Evolutionary conservation across 306 rosid species (phyloP), one percentile per base, ranked within the genome.

Genomic region (Arachis stenosperma): DNA sequence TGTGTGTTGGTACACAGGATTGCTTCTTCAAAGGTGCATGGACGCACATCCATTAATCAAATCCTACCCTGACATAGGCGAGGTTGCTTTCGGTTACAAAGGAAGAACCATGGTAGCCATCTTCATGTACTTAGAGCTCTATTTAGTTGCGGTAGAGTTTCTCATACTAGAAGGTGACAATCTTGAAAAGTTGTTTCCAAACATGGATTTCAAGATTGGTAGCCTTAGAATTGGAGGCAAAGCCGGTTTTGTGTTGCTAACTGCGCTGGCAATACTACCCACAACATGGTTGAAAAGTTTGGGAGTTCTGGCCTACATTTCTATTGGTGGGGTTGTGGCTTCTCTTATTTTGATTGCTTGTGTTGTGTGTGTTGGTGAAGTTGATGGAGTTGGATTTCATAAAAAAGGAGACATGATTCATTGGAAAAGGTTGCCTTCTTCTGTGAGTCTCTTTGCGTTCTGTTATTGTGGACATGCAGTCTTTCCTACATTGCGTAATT

Each of bases 81-180:
- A 76, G 8, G 67, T 48, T 4, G 95, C 97, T 52, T 91, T 80
- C 65, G 97, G 97, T 10, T 17, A 6, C 22, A 84, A 66, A 68
- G 97, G 97, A 65, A 87, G 85, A 80, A 22, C 67, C 5, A 0
- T 83, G 6, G 76, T 91, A 2, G 76, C 95, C 13, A 11, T 72
- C 14, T 77, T 91, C 39, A 78, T 85, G 77, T 87, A 82, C 47
- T 12, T 81, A 3, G 92, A 85, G 69, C 36, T 91, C 6, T 89
- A 78, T 75, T 27, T 89, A 27, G 81, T 89, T 9, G 86, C 87
- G 0, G 87, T 91, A 5, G 87, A 84, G 66, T 84, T 87, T 71
- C 86, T 91, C 37, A 85, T 91, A 69, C 33, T 87, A 33, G 97
- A 82, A 82, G 97, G 97, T 14, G 97, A 91, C 82, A 87, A 79